Base-by-base conservation (phyloP, 805 yeast genomes). In the Cyberlindnera nakhonratchasimensis region DNA sequence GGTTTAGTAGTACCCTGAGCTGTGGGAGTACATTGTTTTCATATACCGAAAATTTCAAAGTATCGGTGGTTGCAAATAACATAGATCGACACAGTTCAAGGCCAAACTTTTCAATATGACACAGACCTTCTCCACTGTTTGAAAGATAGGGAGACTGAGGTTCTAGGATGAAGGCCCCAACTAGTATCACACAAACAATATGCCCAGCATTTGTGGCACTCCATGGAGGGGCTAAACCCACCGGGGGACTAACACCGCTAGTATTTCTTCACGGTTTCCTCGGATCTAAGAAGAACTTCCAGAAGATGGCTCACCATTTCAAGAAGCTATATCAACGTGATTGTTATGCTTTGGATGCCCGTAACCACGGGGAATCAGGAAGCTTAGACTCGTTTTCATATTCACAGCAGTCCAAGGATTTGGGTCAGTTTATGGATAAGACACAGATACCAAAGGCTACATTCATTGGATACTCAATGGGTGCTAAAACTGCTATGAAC, bases 401-500 rank as follows among this genome's bases (percentile, higher is more conserved):
- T 51, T n/a, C 39, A 5, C 57, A 70, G 1, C 40, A 50, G 34
- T 34, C 53, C 1, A 29, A 26, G 4, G 58, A 55, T 28, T 26
- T 55, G 1, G 39, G 33, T 9, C 22, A 36, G 20, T 52, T 54
- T 42, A 40, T 55, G 33, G 26, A 42, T 13, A 32, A 38, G 10
- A 41, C 42, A 12, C 42, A 46, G 20, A 54, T 67, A 3, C 16
- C 26, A 2, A 63, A 63, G 12, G 59, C 68, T 5, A 56, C 66
- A 29, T 39, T 72, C 4, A 43, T 71, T 11, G 84, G 85, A 0
- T 81, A 74, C 53, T 77, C 81, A 16, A 71, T 79, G 76, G 86
- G 86, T 1, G 83, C 80, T 4, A 78, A 77, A 52, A 69, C 74
- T 1, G 76, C 75, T 0, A 69, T 79, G 72, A 42, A 70, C 35